Percentiles rank a stretch among this genome's conserved stretches.
These are phyloP conservation scores for Somion occarium DNA, from an alignment of 1,284 basidiomycete genomes.

Conservation along the genomic window DNA sequence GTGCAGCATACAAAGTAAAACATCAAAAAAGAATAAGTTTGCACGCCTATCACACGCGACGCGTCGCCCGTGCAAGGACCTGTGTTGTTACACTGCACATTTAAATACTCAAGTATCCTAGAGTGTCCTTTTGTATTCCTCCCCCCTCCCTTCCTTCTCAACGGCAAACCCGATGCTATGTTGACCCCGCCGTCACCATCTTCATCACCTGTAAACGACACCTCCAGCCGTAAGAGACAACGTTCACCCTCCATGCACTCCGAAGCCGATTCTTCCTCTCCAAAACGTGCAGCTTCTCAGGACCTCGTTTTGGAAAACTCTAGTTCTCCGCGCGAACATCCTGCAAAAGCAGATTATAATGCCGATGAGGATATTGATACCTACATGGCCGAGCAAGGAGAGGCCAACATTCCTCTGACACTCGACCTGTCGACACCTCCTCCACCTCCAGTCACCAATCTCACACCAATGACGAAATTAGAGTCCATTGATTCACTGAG, in stretches of 20 bases:
- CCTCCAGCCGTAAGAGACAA: conserved; percentile 39
- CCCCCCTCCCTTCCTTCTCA: too few species aligned
- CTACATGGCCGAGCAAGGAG: conserved; percentile 69
- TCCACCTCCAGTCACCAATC: conserved; percentile 9
- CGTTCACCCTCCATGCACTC: conserved; percentile 48
- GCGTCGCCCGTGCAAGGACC: too few species aligned
- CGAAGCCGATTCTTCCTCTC: conserved; percentile 53
- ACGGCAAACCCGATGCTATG: conserved; percentile 28
- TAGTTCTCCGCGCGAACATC: conserved; percentile 21
- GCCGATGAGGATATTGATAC: conserved; percentile 44
- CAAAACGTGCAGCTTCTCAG: conserved; percentile 68
- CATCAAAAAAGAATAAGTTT: too few species aligned
- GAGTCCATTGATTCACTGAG: conserved; percentile 44
- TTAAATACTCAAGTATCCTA: too few species aligned
- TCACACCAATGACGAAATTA: conserved; percentile 43
- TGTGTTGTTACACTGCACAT: too few species aligned
- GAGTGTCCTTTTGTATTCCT: too few species aligned
- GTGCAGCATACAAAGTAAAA: too few species aligned
- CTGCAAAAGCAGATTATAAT: conserved; percentile 13
- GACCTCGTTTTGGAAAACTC: conserved; percentile 38
- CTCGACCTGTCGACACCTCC: conserved; percentile 18
- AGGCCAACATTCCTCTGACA: conserved; percentile 28
- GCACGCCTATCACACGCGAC: too few species aligned
- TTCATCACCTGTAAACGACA: conserved; percentile 24
- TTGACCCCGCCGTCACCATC: conserved; percentile 27